Percentiles rank a stretch among this genome's conserved stretches.
Evolutionary conservation across 306 rosid species (phyloP).

Genomic region (Hippophae tibetana): DNA sequence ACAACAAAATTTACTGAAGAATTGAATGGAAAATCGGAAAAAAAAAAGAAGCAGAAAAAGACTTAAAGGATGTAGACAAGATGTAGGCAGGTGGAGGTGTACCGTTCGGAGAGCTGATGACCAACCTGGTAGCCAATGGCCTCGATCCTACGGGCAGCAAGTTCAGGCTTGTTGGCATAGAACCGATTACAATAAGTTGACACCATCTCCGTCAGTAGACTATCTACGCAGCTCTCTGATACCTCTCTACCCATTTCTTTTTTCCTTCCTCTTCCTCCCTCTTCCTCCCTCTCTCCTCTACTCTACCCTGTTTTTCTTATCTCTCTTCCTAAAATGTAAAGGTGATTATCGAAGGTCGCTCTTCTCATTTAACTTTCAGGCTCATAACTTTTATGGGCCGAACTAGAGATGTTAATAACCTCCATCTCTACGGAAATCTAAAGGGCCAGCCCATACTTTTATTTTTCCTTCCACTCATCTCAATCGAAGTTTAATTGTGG

Average conservation of each 20-base stretch:
- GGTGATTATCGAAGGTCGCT: too few species aligned
- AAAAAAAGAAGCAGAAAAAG: not conserved
- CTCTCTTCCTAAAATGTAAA: not conserved
- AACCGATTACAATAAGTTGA: slow-evolving; percentile 72
- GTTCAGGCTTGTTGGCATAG: slow-evolving; percentile 83
- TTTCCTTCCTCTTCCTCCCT: slow-evolving; percentile 7
- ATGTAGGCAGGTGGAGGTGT: slow-evolving; percentile 8
- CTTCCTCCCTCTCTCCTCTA: slow-evolving; percentile 3
- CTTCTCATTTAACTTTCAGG: too few species aligned
- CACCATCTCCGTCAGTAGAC: slow-evolving; percentile 83
- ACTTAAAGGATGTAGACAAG: slow-evolving; percentile 1
- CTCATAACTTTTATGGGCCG: too few species aligned
- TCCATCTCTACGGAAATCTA: too few species aligned
- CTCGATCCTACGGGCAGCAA: slow-evolving; percentile 91
- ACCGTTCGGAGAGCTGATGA: slow-evolving; percentile 98
- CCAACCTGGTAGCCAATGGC: slow-evolving; percentile 98
- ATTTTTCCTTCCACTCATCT: too few species aligned
- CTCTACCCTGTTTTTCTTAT: not conserved
- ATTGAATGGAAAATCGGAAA: not conserved
- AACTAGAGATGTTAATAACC: too few species aligned
- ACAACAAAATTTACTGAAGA: not conserved
- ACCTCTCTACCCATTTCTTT: slow-evolving; percentile 75
- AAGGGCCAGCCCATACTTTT: too few species aligned
- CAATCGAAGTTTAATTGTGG: too few species aligned
- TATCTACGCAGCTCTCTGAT: slow-evolving; percentile 85